Conservation (phyloP, 2,329 filamentous ascomycete genomes). For the Camptophora hylomeconis region DNA sequence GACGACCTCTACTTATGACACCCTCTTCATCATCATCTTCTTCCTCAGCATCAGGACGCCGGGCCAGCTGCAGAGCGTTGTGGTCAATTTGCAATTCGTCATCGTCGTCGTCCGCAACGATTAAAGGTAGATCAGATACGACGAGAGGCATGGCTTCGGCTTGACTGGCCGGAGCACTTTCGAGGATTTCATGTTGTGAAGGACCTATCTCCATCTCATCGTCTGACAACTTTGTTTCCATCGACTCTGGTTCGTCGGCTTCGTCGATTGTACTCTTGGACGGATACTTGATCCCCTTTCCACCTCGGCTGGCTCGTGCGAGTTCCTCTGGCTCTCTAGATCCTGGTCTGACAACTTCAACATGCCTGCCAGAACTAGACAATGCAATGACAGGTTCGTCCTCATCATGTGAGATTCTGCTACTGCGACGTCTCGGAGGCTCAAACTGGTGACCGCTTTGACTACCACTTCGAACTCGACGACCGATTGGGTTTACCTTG, state of each 20-base stretch:
- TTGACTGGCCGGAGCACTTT: slow-evolving; percentile 25
- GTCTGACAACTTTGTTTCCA: slow-evolving; percentile 15
- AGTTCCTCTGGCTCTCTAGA: slow-evolving; percentile 40
- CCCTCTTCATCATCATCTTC: slow-evolving; percentile 45
- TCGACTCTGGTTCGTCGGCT: slow-evolving; percentile 31
- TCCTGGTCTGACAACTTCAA: slow-evolving; percentile 39
- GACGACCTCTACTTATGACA: slow-evolving; percentile 36
- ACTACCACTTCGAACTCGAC: slow-evolving; percentile 21
- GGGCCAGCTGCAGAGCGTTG: no score
- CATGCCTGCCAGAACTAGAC: slow-evolving; percentile 46
- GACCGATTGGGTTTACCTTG: slow-evolving; percentile 16
- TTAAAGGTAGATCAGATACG: slow-evolving; percentile 9
- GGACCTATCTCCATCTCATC: slow-evolving; percentile 22
- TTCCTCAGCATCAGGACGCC: slow-evolving; percentile 19
- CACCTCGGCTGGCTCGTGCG: slow-evolving; percentile 29
- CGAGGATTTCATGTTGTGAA: slow-evolving; percentile 29
- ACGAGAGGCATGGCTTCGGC: slow-evolving; percentile 19
- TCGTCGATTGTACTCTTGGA: slow-evolving; percentile 27
- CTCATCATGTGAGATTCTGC: slow-evolving; percentile 45
- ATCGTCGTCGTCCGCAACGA: slow-evolving; percentile 15
- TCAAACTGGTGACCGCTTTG: slow-evolving; percentile 14
- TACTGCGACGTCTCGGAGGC: slow-evolving; percentile 35
- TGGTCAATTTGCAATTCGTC: no score
- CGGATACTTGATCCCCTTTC: slow-evolving; percentile 25
- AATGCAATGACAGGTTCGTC: slow-evolving; percentile 44